Evolutionary conservation across 2,329 filamentous ascomycete genomes (phyloP).

Genomic region (Aspergillus piperis): DNA sequence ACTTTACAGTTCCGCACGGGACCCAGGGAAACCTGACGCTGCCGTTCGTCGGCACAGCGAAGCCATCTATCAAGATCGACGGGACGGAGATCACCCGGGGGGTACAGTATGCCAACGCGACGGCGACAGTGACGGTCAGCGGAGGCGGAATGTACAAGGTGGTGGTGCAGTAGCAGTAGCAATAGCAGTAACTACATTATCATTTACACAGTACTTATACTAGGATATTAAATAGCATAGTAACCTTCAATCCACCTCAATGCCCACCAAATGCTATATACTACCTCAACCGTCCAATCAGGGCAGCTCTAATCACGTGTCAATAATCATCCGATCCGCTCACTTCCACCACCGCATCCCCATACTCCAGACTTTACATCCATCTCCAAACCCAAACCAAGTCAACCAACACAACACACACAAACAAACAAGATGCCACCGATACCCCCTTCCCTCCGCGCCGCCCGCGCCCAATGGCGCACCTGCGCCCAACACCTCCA

Average conservation of each 20-base stretch:
- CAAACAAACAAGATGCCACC: conserved; percentile 12
- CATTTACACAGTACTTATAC: background rate
- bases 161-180: conserved; percentile 16
- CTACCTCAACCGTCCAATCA: conserved; percentile 4
- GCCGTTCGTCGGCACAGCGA: conserved; percentile 25
- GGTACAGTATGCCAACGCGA: conserved; percentile 22
- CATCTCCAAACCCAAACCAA: conserved; percentile 2
- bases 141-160: conserved; percentile 27
- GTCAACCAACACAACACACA: background rate
- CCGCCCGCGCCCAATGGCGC: conserved; percentile 23
- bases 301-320: conserved; percentile 15
- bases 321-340: background rate
- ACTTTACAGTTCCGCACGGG: conserved; percentile 25
- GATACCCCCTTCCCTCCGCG: conserved; percentile 14
- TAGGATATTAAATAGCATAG: background rate
- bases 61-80: conserved; percentile 29
- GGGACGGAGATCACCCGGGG: conserved; percentile 21
- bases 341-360: conserved; percentile 6
- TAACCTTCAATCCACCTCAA: too few relatives aligned
- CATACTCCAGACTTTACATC: background rate
- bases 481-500: conserved; percentile 30
- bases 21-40: conserved; percentile 27
- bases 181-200: background rate
- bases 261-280: background rate
- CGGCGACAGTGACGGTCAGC: conserved; percentile 22